Percentiles rank a stretch among this genome's conserved stretches.
These are phyloP conservation scores for Xylariaceae sp. DNA, from an alignment of 2,329 filamentous ascomycete species.

Conservation along the genomic window DNA sequence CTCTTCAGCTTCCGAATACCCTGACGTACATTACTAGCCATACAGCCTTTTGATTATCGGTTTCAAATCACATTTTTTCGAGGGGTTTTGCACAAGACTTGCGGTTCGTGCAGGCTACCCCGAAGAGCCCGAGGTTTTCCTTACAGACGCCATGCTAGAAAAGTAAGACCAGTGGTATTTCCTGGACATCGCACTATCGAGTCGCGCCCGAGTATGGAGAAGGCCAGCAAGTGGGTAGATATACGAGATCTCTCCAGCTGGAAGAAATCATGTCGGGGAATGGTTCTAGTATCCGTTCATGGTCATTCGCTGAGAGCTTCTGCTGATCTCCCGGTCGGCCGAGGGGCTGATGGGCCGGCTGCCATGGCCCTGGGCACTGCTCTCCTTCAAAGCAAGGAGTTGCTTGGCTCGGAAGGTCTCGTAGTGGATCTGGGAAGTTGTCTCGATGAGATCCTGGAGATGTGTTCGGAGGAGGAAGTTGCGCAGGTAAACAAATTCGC, in stretches of 20 bases:
- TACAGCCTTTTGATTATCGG: constrained; percentile 23
- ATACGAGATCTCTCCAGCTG: no score
- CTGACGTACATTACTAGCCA: constrained; percentile 19
- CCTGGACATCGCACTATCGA: no score
- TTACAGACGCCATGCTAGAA: no score
- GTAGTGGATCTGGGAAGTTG: constrained; percentile 99
- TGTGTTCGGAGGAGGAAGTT: constrained; percentile 99
- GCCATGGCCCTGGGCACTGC: constrained; percentile 76
- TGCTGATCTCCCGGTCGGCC: constrained; percentile 92
- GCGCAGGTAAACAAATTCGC: constrained; percentile 97
- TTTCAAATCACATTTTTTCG: constrained; percentile 15
- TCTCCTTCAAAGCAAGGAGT: constrained; percentile 95
- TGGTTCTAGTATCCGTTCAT: constrained; percentile 99
- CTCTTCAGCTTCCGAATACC: constrained; percentile 17
- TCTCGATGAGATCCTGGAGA: constrained; percentile 97
- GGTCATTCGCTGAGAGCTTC: constrained; percentile 93
- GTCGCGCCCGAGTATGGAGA: no score
- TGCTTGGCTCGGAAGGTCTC: constrained; percentile 99
- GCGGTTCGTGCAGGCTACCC: no score
- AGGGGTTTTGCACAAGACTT: no score
- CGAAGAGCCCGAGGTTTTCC: no score
- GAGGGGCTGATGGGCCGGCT: constrained; percentile 94
- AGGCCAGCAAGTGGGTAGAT: no score
- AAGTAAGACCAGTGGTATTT: no score
- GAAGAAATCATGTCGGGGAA: no score